Percentiles rank a stretch among this genome's conserved stretches.
phyloP scores from a whole-genome alignment of 2,329 filamentous ascomycete species.

The Colletotrichum endophyticum region DNA sequence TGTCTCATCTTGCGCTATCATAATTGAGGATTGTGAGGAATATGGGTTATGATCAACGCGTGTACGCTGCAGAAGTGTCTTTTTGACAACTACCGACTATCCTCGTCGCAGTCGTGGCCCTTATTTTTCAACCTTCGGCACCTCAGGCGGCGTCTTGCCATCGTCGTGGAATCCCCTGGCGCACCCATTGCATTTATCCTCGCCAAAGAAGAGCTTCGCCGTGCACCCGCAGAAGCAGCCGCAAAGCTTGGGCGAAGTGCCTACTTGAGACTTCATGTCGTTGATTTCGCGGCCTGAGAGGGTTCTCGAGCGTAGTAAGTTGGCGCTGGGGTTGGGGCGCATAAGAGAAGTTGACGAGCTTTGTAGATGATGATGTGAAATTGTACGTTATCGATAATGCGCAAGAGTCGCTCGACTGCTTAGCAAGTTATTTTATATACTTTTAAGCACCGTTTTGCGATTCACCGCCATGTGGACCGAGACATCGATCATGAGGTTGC shows the following conservation, averaged over 20 bases:
- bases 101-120: background rate
- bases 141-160: background rate
- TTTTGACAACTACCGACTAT: background rate
- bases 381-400: background rate
- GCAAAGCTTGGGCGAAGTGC: background rate
- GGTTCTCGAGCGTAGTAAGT: background rate
- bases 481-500: background rate
- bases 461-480: rapidly evolving
- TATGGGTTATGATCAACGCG: background rate
- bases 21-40: background rate
- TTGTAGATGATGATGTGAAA: rapidly evolving
- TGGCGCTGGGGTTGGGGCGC: background rate
- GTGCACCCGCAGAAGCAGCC: background rate
- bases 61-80: background rate
- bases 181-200: background rate
- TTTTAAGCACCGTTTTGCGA: background rate
- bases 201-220: background rate
- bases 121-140: background rate
- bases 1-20: background rate
- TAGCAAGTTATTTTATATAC: rapidly evolving
- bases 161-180: background rate
- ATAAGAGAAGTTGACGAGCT: background rate
- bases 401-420: background rate
- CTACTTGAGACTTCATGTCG: background rate
- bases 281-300: background rate